Evolutionary conservation across 768 basidiomycete genomes (phyloP), one percentile per base, ranked within the genome.

Genomic region (Leccinum subgranulosum): DNA sequence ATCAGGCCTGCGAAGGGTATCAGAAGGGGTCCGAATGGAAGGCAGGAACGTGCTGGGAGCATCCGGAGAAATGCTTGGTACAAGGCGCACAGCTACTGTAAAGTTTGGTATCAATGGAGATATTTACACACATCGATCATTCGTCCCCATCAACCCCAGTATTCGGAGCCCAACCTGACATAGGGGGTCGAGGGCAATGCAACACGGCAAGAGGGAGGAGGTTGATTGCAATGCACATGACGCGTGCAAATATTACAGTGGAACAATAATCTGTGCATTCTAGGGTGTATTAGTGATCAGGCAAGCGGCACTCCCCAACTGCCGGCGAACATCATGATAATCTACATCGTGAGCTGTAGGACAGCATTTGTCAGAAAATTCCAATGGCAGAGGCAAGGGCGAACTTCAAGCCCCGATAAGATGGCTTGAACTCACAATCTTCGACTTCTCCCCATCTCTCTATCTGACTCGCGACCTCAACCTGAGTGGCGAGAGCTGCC

Each of bases 391-490:
- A 28, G 6, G 36, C 34, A 41, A 9, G 46, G n/a, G 43, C 23
- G 27, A 54, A 25, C 48, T 67, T 52, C 33, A 55, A 51, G 48
- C 45, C 51, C 53, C 57, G 33, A 46, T 43, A 33, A 51, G 14
- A 51, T 25, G 6, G 33, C 28, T 19, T 21, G 47, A 29, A 79
- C 97, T 79, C 67, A 98, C 96, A 92, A 71, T 98, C 97, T 77
- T 98, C 97, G 0, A 99, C 97, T 75, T 98, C 96, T n/a, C 97
- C 97, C 97, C 97, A 99, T 50, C 87, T 81, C 73, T 95, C 85
- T 59, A 98, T 98, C 75, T 98, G 96, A 70, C 93, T 95, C 60
- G 86, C 80, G 0, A 99, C 96, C 74, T 99, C 97, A 8, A 96
- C 95, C 53, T 89, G 88, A 7, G 93, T 83, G 0, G 92, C 92